Conservation (phyloP, 805 yeast genomes). For the Kazachstania bromeliacearum region DNA sequence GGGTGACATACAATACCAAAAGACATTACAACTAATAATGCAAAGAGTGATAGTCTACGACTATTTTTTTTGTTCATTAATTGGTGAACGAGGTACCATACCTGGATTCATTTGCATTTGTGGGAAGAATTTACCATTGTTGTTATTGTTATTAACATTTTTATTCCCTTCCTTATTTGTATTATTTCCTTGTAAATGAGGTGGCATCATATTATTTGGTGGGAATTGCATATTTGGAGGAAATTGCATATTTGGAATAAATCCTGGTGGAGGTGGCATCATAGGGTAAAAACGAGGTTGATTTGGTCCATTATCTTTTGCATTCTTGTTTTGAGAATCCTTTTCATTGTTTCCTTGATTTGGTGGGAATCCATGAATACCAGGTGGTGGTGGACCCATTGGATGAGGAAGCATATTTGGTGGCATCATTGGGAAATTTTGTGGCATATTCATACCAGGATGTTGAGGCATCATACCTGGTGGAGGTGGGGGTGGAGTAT, state of each 20-base stretch:
- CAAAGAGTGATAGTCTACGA: too few relatives aligned
- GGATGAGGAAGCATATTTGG: conserved; percentile 8
- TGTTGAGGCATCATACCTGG: conserved; percentile 7
- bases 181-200: neutral
- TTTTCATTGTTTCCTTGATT: conserved; percentile 4
- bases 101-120: conserved; percentile 10
- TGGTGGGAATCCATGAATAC: conserved; percentile 14
- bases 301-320: conserved; percentile 1
- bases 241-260: conserved; percentile 21
- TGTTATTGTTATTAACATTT: conserved; percentile 1
- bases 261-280: conserved; percentile 25
- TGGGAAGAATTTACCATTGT: conserved; percentile 11
- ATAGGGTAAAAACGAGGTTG: conserved; percentile 21
- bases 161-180: neutral
- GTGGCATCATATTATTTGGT: conserved; percentile 1
- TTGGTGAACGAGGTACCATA: neutral
- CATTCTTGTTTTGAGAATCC: conserved; percentile 2
- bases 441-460: conserved; percentile 4
- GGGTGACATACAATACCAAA: too few relatives aligned
- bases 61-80: too few relatives aligned
- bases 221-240: conserved; percentile 13
- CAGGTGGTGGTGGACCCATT: conserved; percentile 10
- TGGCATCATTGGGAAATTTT: conserved; percentile 9
- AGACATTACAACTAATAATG: too few relatives aligned
- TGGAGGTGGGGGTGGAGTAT: conserved; percentile 6